Conservation (phyloP, 176 grass and related monocot genomes). For the Triticum urartu region DNA sequence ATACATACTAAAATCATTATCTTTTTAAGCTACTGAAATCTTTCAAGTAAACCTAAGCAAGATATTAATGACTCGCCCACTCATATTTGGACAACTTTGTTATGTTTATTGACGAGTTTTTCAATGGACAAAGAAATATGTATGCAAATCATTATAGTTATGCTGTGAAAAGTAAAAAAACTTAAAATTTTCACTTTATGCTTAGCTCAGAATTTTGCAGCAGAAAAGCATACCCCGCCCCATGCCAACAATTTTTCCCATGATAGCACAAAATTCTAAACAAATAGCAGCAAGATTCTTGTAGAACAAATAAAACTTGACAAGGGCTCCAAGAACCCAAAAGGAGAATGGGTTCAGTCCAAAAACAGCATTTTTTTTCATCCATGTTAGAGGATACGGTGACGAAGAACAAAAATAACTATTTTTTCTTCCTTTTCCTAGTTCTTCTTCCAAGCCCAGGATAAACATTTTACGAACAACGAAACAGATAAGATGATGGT, state of each 20-base stretch:
- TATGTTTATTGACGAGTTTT: not conserved
- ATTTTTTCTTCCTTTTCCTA: not conserved
- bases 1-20: not conserved
- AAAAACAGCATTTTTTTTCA: not conserved
- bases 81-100: not conserved
- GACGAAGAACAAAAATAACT: not conserved
- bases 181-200: not conserved
- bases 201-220: not conserved
- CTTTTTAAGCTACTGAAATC: not conserved
- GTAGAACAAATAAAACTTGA: not conserved
- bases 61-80: not conserved
- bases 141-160: not conserved
- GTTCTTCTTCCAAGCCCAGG: not conserved
- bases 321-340: not conserved
- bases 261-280: not conserved
- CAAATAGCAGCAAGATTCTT: not conserved
- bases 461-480: not conserved
- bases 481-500: not conserved
- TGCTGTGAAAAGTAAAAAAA: not conserved
- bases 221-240: not conserved
- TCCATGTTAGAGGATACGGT: not conserved
- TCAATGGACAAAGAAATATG: not conserved
- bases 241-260: not conserved
- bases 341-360: not conserved
- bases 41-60: constrained; percentile 9